phyloP scores from a whole-genome alignment of 2,329 filamentous ascomycete genomes.

The Alternaria metachromatica region DNA sequence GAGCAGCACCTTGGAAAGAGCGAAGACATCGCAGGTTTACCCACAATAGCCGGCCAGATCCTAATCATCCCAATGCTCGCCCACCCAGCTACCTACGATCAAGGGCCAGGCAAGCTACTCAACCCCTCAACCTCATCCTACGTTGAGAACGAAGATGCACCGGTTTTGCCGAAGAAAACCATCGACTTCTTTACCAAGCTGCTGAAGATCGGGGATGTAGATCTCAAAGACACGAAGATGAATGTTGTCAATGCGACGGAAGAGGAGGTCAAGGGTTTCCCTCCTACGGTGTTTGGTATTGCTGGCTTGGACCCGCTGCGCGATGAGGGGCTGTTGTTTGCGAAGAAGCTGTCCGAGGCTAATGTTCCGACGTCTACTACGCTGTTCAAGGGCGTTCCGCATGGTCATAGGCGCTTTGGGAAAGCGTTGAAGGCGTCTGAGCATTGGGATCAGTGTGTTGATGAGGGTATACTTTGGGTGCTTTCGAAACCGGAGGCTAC shows the following conservation, averaged over 20 bases:
- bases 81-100: conserved; percentile 41
- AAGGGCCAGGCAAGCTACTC: conserved; percentile 48
- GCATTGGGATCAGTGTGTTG: conserved; percentile 54
- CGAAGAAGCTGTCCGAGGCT: conserved; percentile 50
- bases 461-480: conserved; percentile 55
- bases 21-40: conserved; percentile 31
- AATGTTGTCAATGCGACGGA: conserved; percentile 43
- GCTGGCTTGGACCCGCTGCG: conserved; percentile 59
- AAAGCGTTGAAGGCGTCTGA: conserved; percentile 49
- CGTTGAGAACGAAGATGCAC: conserved; percentile 55
- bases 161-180: conserved; percentile 52
- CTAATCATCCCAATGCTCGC: conserved; percentile 51
- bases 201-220: conserved; percentile 25
- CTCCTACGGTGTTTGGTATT: conserved; percentile 57
- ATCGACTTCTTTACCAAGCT: conserved; percentile 43
- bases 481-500: conserved; percentile 45
- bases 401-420: conserved; percentile 59
- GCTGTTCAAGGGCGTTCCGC: conserved; percentile 61
- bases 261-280: conserved; percentile 52
- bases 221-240: conserved; percentile 41
- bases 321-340: conserved; percentile 59
- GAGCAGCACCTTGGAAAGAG: conserved; percentile 55
- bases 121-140: conserved; percentile 55
- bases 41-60: conserved; percentile 56
- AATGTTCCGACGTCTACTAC: conserved; percentile 59